Percentiles rank a stretch among this genome's conserved stretches.
phyloP scores from a whole-genome alignment of 306 rosid species.

The Casuarina glauca region DNA sequence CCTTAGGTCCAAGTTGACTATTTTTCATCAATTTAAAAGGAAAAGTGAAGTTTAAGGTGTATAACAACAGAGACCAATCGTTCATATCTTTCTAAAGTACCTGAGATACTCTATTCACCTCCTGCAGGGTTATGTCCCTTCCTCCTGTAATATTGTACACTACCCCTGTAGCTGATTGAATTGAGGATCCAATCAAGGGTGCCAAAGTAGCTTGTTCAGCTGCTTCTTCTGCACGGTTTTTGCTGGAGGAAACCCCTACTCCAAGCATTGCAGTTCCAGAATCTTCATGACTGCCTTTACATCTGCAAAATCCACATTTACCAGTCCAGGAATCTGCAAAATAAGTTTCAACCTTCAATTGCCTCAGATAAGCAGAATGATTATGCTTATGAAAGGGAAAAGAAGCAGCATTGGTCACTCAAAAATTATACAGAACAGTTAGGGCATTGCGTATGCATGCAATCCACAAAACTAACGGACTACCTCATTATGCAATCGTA shows the following conservation, averaged over 20 bases:
- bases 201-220: slow-evolving; percentile 99
- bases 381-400: neutral
- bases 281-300: slow-evolving; percentile 97
- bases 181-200: slow-evolving; percentile 95
- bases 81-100: slow-evolving; percentile 39
- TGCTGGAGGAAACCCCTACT: slow-evolving; percentile 95
- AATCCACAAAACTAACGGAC: neutral
- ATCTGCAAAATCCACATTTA: slow-evolving; percentile 99
- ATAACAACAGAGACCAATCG: neutral
- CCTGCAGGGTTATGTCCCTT: slow-evolving; percentile 96
- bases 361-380: slow-evolving; percentile 9
- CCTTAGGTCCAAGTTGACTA: neutral
- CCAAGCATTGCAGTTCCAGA: slow-evolving; percentile 99
- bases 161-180: slow-evolving; percentile 95
- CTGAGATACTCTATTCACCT: slow-evolving; percentile 97
- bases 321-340: slow-evolving; percentile 96
- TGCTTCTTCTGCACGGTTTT: slow-evolving; percentile 98
- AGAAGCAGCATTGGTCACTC: neutral
- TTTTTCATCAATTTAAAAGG: neutral
- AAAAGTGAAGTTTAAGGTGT: slow-evolving; percentile 7
- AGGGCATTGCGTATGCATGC: neutral
- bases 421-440: neutral
- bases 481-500: neutral
- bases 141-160: slow-evolving; percentile 98
- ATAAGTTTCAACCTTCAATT: slow-evolving; percentile 15